A percentile compares a stretch with the other conserved stretches of the same genome.
Evolutionary conservation across 148 eudicot species (phyloP).

Genomic region (Dysphania ambrosioides): DNA sequence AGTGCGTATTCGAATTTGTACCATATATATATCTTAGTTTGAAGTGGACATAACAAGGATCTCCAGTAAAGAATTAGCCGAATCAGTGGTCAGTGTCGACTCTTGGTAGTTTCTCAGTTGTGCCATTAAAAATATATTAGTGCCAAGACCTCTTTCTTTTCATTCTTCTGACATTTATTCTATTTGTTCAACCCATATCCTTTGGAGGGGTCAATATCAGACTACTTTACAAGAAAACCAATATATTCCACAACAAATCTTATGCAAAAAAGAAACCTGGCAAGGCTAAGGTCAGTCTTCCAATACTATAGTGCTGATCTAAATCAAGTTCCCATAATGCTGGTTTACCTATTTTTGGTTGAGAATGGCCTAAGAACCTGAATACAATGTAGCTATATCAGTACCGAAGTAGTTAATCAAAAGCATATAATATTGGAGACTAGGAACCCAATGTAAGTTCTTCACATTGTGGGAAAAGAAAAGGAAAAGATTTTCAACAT

Average conservation of each 20-base stretch:
- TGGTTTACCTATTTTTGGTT: conserved; percentile 75
- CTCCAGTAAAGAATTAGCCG: conserved; percentile 34
- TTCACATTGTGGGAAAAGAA: not conserved
- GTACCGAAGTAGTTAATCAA: not conserved
- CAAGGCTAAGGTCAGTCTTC: conserved; percentile 55
- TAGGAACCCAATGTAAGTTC: not conserved
- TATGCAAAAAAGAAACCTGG: conserved; percentile 24
- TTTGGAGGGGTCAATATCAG: conserved; percentile 53
- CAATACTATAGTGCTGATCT: conserved; percentile 71
- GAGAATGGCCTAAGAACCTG: conserved; percentile 93
- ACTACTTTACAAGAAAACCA: not conserved
- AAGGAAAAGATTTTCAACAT: not conserved
- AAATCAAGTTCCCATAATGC: conserved; percentile 91
- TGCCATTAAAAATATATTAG: conserved; percentile 3
- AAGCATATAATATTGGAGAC: not conserved
- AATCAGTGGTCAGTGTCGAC: conserved; percentile 31
- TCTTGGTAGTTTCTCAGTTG: conserved; percentile 25
- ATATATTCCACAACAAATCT: not conserved
- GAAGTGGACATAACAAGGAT: conserved; percentile 21
- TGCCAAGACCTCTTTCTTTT: conserved; percentile 21
- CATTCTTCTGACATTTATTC: conserved; percentile 28
- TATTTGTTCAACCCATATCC: conserved; percentile 49
- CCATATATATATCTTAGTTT: conserved; percentile 12
- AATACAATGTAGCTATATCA: conserved; percentile 18
- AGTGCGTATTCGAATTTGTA: conserved; percentile 26